Conservation (phyloP, 2,329 filamentous ascomycete species). For the Fusarium setosum region DNA sequence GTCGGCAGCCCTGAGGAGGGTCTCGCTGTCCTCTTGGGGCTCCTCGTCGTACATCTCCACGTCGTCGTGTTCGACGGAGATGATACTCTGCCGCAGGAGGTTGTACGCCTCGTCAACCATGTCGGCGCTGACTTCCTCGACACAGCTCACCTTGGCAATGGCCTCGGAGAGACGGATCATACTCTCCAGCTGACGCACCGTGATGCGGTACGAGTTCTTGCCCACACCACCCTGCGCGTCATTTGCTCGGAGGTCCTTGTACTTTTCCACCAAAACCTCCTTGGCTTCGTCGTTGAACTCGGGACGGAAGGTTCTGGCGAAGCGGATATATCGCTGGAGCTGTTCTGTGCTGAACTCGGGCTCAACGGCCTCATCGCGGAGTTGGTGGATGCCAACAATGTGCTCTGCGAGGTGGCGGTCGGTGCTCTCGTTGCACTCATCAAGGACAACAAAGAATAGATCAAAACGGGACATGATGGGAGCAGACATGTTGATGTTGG, state of each 20-base stretch:
- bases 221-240: constrained; percentile 95
- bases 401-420: constrained; percentile 94
- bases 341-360: constrained; percentile 97
- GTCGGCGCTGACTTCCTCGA: constrained; percentile 84
- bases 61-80: constrained; percentile 97
- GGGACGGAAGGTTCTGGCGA: constrained; percentile 93
- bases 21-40: constrained; percentile 58
- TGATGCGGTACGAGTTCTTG: constrained; percentile 96
- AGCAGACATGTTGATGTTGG: constrained; percentile 98
- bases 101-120: constrained; percentile 96
- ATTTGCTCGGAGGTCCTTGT: constrained; percentile 94
- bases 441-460: constrained; percentile 96
- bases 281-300: constrained; percentile 92
- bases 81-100: constrained; percentile 92
- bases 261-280: constrained; percentile 86
- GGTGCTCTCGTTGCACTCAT: constrained; percentile 93
- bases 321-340: constrained; percentile 95
- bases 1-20: constrained; percentile 54
- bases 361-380: constrained; percentile 89
- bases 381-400: constrained; percentile 93
- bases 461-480: constrained; percentile 99
- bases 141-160: constrained; percentile 98
- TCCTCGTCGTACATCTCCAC: constrained; percentile 88
- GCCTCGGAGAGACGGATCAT: constrained; percentile 96
- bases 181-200: constrained; percentile 93